These are phyloP conservation scores for Thelonectria discophora DNA, from an alignment of 2,329 filamentous ascomycete genomes.

Conservation along the genomic window DNA sequence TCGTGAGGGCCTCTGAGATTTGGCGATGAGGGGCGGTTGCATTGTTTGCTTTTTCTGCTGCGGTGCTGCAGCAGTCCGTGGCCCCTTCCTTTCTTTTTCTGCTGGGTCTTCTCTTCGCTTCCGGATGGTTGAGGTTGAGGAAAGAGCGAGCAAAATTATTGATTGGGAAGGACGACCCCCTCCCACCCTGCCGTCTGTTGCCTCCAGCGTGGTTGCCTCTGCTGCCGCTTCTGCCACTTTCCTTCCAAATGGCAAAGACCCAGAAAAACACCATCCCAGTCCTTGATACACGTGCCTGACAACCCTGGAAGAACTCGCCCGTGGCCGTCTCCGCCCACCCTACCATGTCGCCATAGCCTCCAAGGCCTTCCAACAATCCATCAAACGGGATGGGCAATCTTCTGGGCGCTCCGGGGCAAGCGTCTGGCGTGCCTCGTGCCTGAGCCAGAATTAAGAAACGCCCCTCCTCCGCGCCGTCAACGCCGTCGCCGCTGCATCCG, in stretches of 20 bases:
- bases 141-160: not conserved
- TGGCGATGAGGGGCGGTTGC: conserved; percentile 2
- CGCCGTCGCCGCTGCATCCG: conserved; percentile 16
- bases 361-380: not conserved
- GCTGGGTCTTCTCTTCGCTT: conserved; percentile 10
- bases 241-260: not conserved
- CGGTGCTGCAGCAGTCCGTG: not conserved
- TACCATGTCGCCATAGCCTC: not conserved
- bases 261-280: conserved; percentile 13
- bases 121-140: not conserved
- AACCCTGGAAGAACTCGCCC: conserved; percentile 18
- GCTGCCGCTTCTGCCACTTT: not conserved
- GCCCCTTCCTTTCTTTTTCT: not conserved
- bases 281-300: conserved; percentile 21
- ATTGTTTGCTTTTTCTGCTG: conserved; percentile 20
- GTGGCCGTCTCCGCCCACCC: conserved; percentile 4
- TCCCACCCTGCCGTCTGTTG: not conserved
- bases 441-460: not conserved
- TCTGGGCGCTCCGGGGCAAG: not conserved
- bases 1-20: not conserved
- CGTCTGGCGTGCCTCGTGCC: not conserved
- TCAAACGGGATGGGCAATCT: not conserved
- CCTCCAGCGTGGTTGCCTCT: not conserved
- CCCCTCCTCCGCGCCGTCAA: conserved; percentile 5
- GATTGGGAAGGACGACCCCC: not conserved